Percentiles rank a stretch among this genome's conserved stretches.
Conservation (phyloP, 2,329 filamentous ascomycete genomes). For the Tympanopsis confertula region DNA sequence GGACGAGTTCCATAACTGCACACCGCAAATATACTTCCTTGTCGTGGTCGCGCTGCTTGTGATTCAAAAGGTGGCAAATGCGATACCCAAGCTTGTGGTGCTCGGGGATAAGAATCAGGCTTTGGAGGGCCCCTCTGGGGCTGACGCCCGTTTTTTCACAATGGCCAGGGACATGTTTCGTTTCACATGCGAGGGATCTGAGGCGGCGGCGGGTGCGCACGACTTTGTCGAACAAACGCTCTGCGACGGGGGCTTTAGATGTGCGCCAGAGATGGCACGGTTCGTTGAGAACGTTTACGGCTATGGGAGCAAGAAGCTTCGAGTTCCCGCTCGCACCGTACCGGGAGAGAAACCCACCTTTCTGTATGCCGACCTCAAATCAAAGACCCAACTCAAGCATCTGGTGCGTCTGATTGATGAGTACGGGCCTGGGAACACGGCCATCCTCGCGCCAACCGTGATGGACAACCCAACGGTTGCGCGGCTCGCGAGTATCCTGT, state of each 20-base stretch:
- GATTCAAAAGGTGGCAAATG: slow-evolving; percentile 5
- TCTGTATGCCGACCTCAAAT: too few relatives aligned
- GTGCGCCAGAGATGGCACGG: slow-evolving; percentile 9
- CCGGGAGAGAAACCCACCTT: too few relatives aligned
- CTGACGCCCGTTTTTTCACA: slow-evolving; percentile 14
- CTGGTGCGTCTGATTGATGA: slow-evolving; percentile 9
- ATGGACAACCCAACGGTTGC: slow-evolving; percentile 4
- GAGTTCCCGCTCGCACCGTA: too few relatives aligned
- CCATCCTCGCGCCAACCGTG: slow-evolving; percentile 7
- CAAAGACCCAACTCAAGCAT: slow-evolving; percentile 6
- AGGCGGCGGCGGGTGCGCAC: too few relatives aligned
- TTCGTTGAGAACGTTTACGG: slow-evolving; percentile 16
- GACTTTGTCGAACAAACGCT: too few relatives aligned
- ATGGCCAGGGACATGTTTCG: slow-evolving; percentile 10
- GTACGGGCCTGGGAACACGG: slow-evolving; percentile 8
- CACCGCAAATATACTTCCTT: slow-evolving; percentile 13
- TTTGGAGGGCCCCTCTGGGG: slow-evolving; percentile 14
- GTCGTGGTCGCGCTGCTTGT: slow-evolving; percentile 12
- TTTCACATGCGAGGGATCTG: too few relatives aligned
- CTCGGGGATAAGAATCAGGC: slow-evolving; percentile 18
- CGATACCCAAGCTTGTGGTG: slow-evolving; percentile 10
- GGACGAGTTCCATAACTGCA: slow-evolving; percentile 19
- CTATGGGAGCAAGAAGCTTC: too few relatives aligned
- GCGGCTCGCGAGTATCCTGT: slow-evolving; percentile 6
- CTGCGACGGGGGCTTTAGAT: slow-evolving; percentile 12